Evolutionary conservation across 495 filamentous ascomycete species (phyloP).

Genomic region (Pyrenula aspistea): DNA sequence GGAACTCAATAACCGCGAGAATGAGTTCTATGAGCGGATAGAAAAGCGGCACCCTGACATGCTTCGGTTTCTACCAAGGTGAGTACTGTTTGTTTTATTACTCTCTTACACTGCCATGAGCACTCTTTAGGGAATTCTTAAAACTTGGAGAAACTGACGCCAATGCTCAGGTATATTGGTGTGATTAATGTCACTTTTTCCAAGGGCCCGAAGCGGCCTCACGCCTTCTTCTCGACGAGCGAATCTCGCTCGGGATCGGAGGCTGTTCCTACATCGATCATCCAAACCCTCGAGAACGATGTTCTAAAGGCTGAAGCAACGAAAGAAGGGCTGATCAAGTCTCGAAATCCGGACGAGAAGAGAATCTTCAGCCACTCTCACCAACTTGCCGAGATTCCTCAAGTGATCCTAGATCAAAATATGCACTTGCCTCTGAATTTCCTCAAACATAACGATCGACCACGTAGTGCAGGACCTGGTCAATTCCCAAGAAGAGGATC

Average conservation of each 20-base stretch:
- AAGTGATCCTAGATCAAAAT: slow-evolving; percentile 92
- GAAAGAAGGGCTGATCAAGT: slow-evolving; percentile 21
- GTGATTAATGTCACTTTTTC: slow-evolving; percentile 96
- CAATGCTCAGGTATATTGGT: slow-evolving; percentile 89
- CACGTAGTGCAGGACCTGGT: slow-evolving; percentile 15
- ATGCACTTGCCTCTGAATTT: slow-evolving; percentile 82
- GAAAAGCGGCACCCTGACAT: slow-evolving; percentile 83
- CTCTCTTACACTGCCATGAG: not conserved
- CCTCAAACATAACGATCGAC: slow-evolving; percentile 34
- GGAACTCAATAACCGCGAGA: slow-evolving; percentile 91
- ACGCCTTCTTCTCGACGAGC: slow-evolving; percentile 38
- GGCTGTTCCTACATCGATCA: slow-evolving; percentile 13
- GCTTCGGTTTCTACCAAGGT: slow-evolving; percentile 86
- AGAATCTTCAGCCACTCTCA: slow-evolving; percentile 75
- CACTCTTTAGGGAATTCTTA: too few species aligned
- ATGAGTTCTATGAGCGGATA: slow-evolving; percentile 95
- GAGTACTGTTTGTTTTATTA: slow-evolving; percentile 20
- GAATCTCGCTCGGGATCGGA: slow-evolving; percentile 37
- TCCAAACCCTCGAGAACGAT: slow-evolving; percentile 11
- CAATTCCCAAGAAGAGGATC: not conserved
- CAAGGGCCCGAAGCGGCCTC: slow-evolving; percentile 57
- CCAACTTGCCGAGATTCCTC: slow-evolving; percentile 54
- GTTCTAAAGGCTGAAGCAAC: slow-evolving; percentile 5
- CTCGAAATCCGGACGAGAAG: slow-evolving; percentile 11
- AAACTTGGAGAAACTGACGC: too few species aligned